These are phyloP conservation scores for Apophysomyces elegans DNA, from an alignment of 371 early-diverging fungal genomes.

Conservation along the genomic window DNA sequence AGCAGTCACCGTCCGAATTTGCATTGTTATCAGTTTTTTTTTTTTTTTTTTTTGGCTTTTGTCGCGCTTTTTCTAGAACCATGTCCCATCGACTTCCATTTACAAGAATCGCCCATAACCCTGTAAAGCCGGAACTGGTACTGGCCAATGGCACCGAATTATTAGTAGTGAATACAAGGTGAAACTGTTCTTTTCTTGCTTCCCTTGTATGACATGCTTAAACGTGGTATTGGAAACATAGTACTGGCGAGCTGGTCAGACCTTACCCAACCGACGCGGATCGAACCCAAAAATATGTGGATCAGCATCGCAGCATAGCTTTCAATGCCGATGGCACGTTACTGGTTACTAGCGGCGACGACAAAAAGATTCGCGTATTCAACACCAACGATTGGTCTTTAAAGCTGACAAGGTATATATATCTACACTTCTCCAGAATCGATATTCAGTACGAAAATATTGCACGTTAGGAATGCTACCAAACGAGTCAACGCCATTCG, in stretches of 20 bases:
- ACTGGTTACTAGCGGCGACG: constrained; percentile 71
- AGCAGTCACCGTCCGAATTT: no score
- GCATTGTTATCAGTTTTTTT: no score
- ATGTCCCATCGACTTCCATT: constrained; percentile 55
- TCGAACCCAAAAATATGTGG: constrained; percentile 41
- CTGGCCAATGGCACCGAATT: constrained; percentile 65
- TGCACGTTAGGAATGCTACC: constrained; percentile 47
- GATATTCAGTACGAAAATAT: background rate
- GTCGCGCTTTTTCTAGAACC: background rate
- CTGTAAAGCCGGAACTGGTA: constrained; percentile 56
- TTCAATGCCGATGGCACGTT: constrained; percentile 64
- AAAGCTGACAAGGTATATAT: constrained; percentile 49
- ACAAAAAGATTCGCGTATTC: constrained; percentile 75
- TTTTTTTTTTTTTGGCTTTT: no score
- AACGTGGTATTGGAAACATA: constrained; percentile 15
- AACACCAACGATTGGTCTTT: constrained; percentile 65
- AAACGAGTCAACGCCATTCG: constrained; percentile 75
- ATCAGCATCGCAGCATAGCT: constrained; percentile 57
- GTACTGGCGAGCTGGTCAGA: constrained; percentile 51
- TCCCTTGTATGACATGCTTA: background rate
- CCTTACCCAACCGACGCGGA: constrained; percentile 27
- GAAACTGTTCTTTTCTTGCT: background rate
- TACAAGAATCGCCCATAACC: constrained; percentile 53
- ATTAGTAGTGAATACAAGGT: constrained; percentile 63
- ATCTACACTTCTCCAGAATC: background rate